Conservation (phyloP, 495 filamentous ascomycete species). For the Daldinia caldariorum region DNA sequence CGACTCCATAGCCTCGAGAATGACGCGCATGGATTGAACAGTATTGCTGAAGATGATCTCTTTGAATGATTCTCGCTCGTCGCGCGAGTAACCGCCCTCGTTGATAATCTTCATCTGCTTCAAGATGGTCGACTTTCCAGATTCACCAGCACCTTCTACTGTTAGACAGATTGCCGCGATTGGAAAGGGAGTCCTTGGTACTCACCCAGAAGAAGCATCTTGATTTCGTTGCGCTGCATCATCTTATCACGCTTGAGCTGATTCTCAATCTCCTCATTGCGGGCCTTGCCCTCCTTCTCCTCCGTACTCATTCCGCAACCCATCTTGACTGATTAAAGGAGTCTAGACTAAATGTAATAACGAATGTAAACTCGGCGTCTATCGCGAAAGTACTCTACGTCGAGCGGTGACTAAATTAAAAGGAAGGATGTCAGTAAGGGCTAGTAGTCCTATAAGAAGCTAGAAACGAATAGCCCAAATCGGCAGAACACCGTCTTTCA, state of each 20-base stretch:
- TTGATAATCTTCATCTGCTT: conserved; percentile 99
- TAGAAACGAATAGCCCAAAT: background rate
- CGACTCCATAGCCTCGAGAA: conserved; percentile 95
- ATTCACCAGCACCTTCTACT: conserved; percentile 91
- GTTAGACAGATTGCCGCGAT: conserved; percentile 28
- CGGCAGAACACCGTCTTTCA: background rate
- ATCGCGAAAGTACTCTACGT: conserved; percentile 18
- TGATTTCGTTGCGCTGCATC: conserved; percentile 97
- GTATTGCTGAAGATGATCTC: conserved; percentile 99
- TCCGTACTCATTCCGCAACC: conserved; percentile 99
- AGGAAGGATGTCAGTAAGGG: conserved; percentile 19
- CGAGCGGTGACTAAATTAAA: conserved; percentile 21
- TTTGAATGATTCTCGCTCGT: conserved; percentile 86
- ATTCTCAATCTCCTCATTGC: conserved; percentile 99
- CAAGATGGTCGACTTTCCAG: conserved; percentile 97
- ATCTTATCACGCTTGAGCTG: conserved; percentile 95
- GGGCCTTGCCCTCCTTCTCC: conserved; percentile 99
- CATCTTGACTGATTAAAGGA: conserved; percentile 72
- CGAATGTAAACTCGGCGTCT: conserved; percentile 14
- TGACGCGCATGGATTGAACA: conserved; percentile 95
- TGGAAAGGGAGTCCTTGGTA: conserved; percentile 28
- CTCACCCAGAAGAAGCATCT: conserved; percentile 97
- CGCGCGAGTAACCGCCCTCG: conserved; percentile 80
- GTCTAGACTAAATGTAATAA: conserved; percentile 41
- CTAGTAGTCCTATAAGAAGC: background rate